phyloP scores from a whole-genome alignment of 1,284 basidiomycete genomes.

The Cryptococcus sp. region DNA sequence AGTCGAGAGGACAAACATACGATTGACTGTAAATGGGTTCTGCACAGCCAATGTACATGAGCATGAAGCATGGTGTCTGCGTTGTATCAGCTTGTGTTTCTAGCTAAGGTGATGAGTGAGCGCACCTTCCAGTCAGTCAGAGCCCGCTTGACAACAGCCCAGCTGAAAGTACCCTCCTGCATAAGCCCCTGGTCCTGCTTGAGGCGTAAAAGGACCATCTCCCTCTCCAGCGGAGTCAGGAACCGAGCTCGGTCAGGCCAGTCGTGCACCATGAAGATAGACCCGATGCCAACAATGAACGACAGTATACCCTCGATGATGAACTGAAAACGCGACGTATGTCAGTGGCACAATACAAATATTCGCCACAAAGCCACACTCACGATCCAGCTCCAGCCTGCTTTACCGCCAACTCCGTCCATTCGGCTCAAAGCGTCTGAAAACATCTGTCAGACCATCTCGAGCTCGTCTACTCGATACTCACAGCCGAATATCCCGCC shows the following conservation, averaged over 20 bases:
- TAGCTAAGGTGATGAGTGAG: neutral
- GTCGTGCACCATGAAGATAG: conserved; percentile 53
- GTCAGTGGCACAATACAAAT: neutral
- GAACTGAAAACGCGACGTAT: conserved; percentile 29
- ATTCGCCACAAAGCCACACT: conserved; percentile 7
- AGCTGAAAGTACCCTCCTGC: conserved; percentile 42
- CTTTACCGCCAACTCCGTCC: conserved; percentile 53
- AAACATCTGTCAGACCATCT: neutral
- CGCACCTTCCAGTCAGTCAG: conserved; percentile 48
- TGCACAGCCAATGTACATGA: conserved; percentile 52
- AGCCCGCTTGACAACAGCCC: conserved; percentile 39
- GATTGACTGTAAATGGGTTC: conserved; percentile 50
- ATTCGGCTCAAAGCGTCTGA: conserved; percentile 40
- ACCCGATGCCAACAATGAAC: conserved; percentile 43
- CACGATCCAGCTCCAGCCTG: conserved; percentile 55
- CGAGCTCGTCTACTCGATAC: conserved; percentile 10
- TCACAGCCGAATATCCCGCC: conserved; percentile 53
- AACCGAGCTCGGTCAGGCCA: conserved; percentile 54
- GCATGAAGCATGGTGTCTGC: conserved; percentile 29
- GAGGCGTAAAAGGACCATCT: conserved; percentile 49
- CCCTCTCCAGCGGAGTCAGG: conserved; percentile 51
- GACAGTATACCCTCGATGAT: conserved; percentile 55
- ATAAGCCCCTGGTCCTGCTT: conserved; percentile 50
- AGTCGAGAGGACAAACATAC: too few species aligned
- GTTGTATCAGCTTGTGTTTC: neutral